A percentile compares a stretch with the other conserved stretches of the same genome.
These are phyloP conservation scores for Alisma plantagoaquatica DNA, from an alignment of 106 monocot genomes.

Conservation along the genomic window DNA sequence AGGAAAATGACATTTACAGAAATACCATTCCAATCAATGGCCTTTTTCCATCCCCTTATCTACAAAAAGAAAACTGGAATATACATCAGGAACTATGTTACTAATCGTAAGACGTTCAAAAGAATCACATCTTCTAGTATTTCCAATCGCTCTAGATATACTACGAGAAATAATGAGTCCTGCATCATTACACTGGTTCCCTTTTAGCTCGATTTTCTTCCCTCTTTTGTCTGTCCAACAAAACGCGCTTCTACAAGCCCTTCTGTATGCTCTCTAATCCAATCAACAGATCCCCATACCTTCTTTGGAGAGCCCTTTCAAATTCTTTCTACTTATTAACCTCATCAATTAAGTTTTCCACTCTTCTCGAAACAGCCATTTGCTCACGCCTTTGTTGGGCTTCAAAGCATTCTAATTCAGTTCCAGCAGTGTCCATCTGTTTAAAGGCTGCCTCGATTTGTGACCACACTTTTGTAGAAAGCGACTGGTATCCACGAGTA, in stretches of 20 bases:
- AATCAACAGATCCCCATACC: constrained; percentile 37
- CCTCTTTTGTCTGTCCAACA: too few relatives aligned
- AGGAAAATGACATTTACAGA: too few relatives aligned
- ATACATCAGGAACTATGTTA: too few relatives aligned
- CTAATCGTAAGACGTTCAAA: too few relatives aligned
- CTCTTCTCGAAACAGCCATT: constrained; percentile 42
- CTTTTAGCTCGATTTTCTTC: too few relatives aligned
- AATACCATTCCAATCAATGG: too few relatives aligned
- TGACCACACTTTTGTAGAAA: constrained; percentile 47
- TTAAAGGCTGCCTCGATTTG: constrained; percentile 69
- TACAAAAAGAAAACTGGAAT: too few relatives aligned
- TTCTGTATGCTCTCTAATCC: constrained; percentile 33
- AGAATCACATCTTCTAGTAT: constrained; percentile 40
- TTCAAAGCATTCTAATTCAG: constrained; percentile 64
- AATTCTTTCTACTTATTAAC: constrained; percentile 50
- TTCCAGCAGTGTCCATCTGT: constrained; percentile 58
- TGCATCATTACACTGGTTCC: too few relatives aligned
- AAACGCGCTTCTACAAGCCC: constrained; percentile 34
- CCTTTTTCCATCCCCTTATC: too few relatives aligned
- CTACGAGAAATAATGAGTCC: too few relatives aligned
- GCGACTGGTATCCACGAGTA: constrained; percentile 63
- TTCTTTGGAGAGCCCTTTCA: constrained; percentile 41
- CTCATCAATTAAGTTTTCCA: constrained; percentile 41
- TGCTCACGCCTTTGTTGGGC: constrained; percentile 54
- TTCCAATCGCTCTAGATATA: constrained; percentile 14